A percentile compares a stretch with the other conserved stretches of the same genome.
Conservation (phyloP, 768 basidiomycete genomes). For the Lentinula sp. region DNA sequence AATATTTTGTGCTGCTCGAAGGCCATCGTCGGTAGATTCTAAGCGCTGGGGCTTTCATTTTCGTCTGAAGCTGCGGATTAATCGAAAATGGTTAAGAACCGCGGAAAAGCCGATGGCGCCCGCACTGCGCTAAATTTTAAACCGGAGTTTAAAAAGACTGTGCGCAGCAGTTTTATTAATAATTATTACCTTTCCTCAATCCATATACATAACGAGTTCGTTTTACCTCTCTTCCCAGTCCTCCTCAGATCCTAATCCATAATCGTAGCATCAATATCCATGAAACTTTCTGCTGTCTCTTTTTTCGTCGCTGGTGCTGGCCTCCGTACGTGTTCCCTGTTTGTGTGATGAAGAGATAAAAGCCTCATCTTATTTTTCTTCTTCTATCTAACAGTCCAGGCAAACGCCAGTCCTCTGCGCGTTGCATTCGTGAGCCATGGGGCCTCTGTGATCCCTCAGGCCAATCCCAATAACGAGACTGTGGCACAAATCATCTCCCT, state of each 20-base stretch:
- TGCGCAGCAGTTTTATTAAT: not conserved
- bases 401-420: constrained; percentile 5
- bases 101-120: not conserved
- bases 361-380: not conserved
- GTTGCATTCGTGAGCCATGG: not conserved
- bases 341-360: not conserved
- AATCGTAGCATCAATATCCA: not conserved
- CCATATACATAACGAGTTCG: not conserved
- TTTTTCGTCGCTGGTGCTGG: constrained; percentile 3
- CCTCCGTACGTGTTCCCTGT: constrained; percentile 1
- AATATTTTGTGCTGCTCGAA: no score
- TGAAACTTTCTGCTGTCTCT: not conserved
- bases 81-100: no score
- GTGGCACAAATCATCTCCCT: not conserved
- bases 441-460: not conserved
- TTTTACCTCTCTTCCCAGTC: not conserved
- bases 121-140: not conserved
- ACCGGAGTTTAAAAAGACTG: not conserved
- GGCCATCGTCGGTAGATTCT: no score
- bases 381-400: not conserved
- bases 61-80: no score
- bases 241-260: not conserved
- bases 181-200: not conserved
- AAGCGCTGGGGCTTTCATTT: no score
- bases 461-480: not conserved